phyloP scores from a whole-genome alignment of 83 land plant species.

The Picea abies region DNA sequence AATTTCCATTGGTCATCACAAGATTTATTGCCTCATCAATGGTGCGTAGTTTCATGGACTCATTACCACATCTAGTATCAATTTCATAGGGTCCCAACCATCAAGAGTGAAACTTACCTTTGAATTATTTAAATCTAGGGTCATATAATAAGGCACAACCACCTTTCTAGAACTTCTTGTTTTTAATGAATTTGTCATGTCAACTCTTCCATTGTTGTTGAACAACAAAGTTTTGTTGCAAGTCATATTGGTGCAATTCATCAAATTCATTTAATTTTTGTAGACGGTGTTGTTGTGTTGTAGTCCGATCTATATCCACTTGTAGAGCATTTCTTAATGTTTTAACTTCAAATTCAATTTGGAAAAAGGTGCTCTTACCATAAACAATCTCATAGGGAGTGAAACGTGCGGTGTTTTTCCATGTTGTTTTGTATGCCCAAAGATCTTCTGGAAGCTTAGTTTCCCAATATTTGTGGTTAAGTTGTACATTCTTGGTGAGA shows the following conservation, averaged over 20 bases:
- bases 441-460: not conserved
- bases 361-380: not conserved
- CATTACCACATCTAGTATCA: not conserved
- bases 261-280: not conserved
- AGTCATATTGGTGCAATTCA: not conserved
- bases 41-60: not conserved
- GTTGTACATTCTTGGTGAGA: not conserved
- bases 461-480: not conserved
- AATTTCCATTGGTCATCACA: no score
- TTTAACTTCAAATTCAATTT: not conserved
- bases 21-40: not conserved
- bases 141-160: not conserved
- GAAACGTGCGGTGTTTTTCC: not conserved
- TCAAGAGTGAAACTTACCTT: not conserved
- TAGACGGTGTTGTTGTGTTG: not conserved
- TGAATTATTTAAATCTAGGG: not conserved
- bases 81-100: not conserved
- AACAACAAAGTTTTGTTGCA: not conserved
- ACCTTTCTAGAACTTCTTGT: not conserved
- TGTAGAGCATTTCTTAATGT: not conserved
- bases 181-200: not conserved
- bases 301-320: not conserved
- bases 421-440: not conserved
- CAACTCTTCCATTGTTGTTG: not conserved
- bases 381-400: not conserved